Evolutionary conservation across 805 yeast species (phyloP), one percentile per base, ranked within the genome.

Genomic region (Metschnikowia noctiluminum): DNA sequence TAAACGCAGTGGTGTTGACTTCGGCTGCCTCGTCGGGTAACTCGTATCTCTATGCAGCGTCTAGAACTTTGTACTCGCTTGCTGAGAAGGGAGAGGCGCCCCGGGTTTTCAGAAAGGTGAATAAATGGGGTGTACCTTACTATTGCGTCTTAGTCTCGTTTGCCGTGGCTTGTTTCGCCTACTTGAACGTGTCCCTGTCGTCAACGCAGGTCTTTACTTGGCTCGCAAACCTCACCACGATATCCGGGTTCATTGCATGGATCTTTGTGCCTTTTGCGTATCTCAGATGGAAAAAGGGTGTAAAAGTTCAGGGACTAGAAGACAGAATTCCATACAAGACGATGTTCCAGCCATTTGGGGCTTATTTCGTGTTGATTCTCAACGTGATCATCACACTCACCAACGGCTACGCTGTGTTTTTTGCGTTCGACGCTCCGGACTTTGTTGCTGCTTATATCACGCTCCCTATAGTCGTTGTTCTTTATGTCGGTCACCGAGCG

Each of bases 381-480:
- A 74, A 84, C 48, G 49, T 72, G 5, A 28, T 86, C n/a, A 60
- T 86, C 46, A 69, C 84, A 27, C 42, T 86, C 38, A 84, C 90
- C n/a, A 85, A 86, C 58, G 91, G 91, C 48, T 86, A 82, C 61
- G 83, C 78, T 2, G 84, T 80, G 6, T 85, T 85, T 65, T 76
- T 85, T 50, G 74, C 73, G 14, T 83, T 82, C 72, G 74, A 71
- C 13, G 76, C 64, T 0, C 64, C 78, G 6, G 84, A 82, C 62
- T 85, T 85, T 57, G 66, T 85, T 43, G 90, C 91, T 31, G 86
- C 90, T 7, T 85, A 85, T 64, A 73, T 85, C 51, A 84, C 89
- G 0, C 61, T 85, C 41, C 87, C 85, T 32, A 73, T 79, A 48
- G 74, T 81, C 53, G 51, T 78, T 2, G 66, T 68, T 5, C 67